phyloP scores from a whole-genome alignment of 2,329 filamentous ascomycete species.

The Nigrospora sphaerica region DNA sequence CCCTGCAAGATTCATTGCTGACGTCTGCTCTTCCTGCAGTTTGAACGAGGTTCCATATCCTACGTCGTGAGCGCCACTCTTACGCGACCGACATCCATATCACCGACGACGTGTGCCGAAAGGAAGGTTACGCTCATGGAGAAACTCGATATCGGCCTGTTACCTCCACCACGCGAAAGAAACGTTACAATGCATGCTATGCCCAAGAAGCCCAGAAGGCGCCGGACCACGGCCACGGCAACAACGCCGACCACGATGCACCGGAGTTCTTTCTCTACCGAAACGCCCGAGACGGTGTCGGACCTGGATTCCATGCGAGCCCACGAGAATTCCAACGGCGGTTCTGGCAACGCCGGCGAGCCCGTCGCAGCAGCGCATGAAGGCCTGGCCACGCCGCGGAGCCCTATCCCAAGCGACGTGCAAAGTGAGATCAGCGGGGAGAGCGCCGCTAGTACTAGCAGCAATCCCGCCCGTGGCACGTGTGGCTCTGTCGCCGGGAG shows the following conservation, averaged over 20 bases:
- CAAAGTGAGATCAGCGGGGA: conserved; percentile 66
- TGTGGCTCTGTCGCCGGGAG: conserved; percentile 42
- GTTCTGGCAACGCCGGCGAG: conserved; percentile 32
- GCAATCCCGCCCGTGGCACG: conserved; percentile 43
- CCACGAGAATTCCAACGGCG: conserved; percentile 31
- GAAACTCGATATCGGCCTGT: conserved; percentile 73
- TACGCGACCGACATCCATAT: conserved; percentile 81
- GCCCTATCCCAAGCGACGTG: conserved; percentile 42
- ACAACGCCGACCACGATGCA: conserved; percentile 31
- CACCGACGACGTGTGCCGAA: conserved; percentile 72
- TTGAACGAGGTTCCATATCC: conserved; percentile 87
- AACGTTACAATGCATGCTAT: conserved; percentile 85
- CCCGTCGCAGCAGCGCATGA: conserved; percentile 22
- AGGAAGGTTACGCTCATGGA: conserved; percentile 74
- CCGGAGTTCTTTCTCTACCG: conserved; percentile 26
- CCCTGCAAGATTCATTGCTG: conserved; percentile 1
- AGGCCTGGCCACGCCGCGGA: conserved; percentile 25
- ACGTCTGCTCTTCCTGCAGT: conserved; percentile 43
- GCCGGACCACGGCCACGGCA: conserved; percentile 42
- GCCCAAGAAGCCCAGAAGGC: conserved; percentile 60
- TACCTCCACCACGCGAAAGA: conserved; percentile 68
- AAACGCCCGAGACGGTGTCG: conserved; percentile 28
- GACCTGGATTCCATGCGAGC: conserved; percentile 29
- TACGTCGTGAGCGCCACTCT: conserved; percentile 88
- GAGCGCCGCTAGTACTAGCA: conserved; percentile 62